phyloP scores from a whole-genome alignment of 495 filamentous ascomycete species.

The Trichocladium antarcticum region DNA sequence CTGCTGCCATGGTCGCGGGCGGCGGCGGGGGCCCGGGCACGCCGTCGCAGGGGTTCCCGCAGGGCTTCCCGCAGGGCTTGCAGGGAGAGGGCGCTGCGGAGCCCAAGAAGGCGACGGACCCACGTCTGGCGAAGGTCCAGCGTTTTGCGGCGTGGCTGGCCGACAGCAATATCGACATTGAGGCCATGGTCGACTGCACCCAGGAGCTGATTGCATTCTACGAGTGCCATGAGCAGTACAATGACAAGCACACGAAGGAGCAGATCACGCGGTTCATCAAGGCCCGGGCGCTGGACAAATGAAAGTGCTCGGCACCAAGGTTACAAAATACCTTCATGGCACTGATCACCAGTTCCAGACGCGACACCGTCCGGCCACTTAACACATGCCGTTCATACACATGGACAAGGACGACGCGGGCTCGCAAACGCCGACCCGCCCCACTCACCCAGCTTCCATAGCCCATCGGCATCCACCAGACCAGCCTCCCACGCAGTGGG shows the following conservation, averaged over 20 bases:
- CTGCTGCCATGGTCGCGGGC: constrained; percentile 11
- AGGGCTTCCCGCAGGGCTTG: background rate
- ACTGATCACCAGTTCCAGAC: too few species aligned
- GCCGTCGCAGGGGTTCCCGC: background rate
- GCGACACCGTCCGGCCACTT: too few species aligned
- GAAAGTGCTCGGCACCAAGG: too few species aligned
- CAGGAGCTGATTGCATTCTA: constrained; percentile 95
- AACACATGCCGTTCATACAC: too few species aligned
- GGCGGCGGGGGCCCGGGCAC: constrained; percentile 1
- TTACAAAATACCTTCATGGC: too few species aligned
- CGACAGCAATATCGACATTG: constrained; percentile 85
- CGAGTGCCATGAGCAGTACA: constrained; percentile 82
- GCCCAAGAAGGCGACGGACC: constrained; percentile 27
- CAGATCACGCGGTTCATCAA: constrained; percentile 76
- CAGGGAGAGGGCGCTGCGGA: constrained; percentile 9
- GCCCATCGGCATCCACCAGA: too few species aligned
- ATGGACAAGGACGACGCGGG: too few species aligned
- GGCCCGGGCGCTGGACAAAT: constrained; percentile 68
- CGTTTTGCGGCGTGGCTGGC: constrained; percentile 77
- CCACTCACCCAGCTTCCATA: too few species aligned
- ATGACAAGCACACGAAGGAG: constrained; percentile 56
- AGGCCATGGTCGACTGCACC: constrained; percentile 80
- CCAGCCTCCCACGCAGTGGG: too few species aligned
- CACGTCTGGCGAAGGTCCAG: constrained; percentile 47
- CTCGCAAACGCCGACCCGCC: too few species aligned